Evolutionary conservation across 768 basidiomycete genomes (phyloP).

Genomic region (Lactarius akahatsu): DNA sequence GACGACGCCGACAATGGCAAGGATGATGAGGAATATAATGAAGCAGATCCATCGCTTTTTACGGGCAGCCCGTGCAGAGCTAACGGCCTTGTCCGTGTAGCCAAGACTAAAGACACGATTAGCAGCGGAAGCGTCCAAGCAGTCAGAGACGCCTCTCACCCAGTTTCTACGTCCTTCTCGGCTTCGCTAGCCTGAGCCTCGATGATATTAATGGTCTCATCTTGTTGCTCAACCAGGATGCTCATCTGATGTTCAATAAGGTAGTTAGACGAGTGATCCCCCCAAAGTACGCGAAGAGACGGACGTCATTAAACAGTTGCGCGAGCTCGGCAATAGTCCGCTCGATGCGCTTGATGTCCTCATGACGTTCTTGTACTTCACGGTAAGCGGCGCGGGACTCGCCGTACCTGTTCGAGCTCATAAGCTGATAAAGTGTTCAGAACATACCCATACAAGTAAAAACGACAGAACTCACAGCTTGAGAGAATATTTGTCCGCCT

Average conservation of each 20-base stretch:
- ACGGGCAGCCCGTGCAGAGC: slow-evolving; percentile 82
- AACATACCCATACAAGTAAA: not conserved
- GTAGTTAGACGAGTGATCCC: slow-evolving; percentile 8
- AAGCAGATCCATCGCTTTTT: slow-evolving; percentile 99
- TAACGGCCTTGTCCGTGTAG: slow-evolving; percentile 85
- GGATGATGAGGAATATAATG: slow-evolving; percentile 58
- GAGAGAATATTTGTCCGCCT: slow-evolving; percentile 73
- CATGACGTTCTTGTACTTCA: slow-evolving; percentile 96
- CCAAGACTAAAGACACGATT: slow-evolving; percentile 50
- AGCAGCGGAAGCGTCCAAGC: slow-evolving; percentile 2
- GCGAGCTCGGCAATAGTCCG: slow-evolving; percentile 89
- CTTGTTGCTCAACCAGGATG: slow-evolving; percentile 91
- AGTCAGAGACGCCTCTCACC: slow-evolving; percentile 47
- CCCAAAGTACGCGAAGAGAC: slow-evolving; percentile 32
- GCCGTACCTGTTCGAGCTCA: slow-evolving; percentile 89
- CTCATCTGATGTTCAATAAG: slow-evolving; percentile 63
- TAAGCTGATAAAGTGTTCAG: slow-evolving; percentile 50
- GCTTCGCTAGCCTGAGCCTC: slow-evolving; percentile 73
- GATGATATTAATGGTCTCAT: slow-evolving; percentile 80
- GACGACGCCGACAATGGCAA: slow-evolving; percentile 66
- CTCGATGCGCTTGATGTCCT: slow-evolving; percentile 95
- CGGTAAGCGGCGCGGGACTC: slow-evolving; percentile 88
- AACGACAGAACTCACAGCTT: slow-evolving; percentile 49
- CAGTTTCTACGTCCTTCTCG: slow-evolving; percentile 81
- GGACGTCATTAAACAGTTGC: slow-evolving; percentile 91